Evolutionary conservation across 2,329 filamentous ascomycete genomes (phyloP), one percentile per base, ranked within the genome.

Genomic region (Zarea fungicola): DNA sequence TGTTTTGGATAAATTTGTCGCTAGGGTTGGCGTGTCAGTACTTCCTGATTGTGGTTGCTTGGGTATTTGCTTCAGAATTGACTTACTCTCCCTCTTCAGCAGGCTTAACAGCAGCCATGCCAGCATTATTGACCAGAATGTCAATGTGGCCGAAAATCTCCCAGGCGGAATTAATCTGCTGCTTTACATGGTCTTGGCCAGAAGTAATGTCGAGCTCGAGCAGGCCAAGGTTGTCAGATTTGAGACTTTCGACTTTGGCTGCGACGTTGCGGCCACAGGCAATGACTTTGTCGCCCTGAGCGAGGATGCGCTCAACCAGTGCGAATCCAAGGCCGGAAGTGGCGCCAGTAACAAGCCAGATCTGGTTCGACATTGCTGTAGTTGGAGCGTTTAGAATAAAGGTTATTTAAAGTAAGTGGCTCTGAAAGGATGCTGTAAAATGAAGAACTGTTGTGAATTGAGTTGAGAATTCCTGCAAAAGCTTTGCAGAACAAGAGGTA

Each of bases 51-150:
- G 13, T 3, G n/a, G 14, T 7, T 36, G 14, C 3, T 13, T n/a
- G 40, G 19, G 5, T 16, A 23, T 34, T 35, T 14, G 4, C 4
- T 16, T 18, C 14, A 5, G 6, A 16, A 4, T n/a, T 31, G n/a
- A 57, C 60, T 35, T 53, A 67, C 65, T 56, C 52, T 9, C 62
- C 58, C 25, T 68, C 65, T 13, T 67, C 65, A 23, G 56, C 56
- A 14, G 54, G 53, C 10, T 55, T 58, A 35, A 61, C 51, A 2
- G 56, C 49, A 1, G 60, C 61, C 25, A 58, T 61, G 25, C 61
- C 65, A 8, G 65, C 66, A 37, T 67, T 66, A 51, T 67, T 67
- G 18, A 66, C 52, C 14, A 67, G 45, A 5, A 67, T 52, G 22
- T 67, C 63, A 14, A 68, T 62, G 7, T 52, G 58, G 0, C 62